Percentiles rank a stretch among this genome's conserved stretches.
These are phyloP conservation scores for Adansonia grandidieri DNA, from an alignment of 441 rosid species.

Conservation along the genomic window DNA sequence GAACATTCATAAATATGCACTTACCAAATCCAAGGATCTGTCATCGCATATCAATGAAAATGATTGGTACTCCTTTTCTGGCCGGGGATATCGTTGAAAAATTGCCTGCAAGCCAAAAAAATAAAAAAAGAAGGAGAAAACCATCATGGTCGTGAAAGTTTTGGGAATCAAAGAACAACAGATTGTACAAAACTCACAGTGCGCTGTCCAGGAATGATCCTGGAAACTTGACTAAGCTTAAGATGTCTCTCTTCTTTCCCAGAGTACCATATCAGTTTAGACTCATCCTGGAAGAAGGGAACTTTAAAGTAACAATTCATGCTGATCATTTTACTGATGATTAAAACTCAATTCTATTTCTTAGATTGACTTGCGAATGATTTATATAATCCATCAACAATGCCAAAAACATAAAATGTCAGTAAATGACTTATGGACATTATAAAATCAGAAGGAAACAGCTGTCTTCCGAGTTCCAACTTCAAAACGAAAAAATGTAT, in stretches of 20 bases:
- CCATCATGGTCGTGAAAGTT: neutral
- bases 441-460: neutral
- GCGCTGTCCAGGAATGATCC: conserved; percentile 88
- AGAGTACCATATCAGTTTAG: conserved; percentile 81
- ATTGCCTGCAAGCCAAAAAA: conserved; percentile 52
- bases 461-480: neutral
- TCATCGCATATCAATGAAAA: conserved; percentile 57
- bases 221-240: conserved; percentile 67
- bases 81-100: conserved; percentile 78
- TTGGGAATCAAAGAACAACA: conserved; percentile 20
- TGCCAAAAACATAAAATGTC: neutral
- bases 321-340: neutral
- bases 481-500: neutral
- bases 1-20: conserved; percentile 22
- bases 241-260: conserved; percentile 73
- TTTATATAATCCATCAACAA: neutral
- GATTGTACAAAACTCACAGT: conserved; percentile 61
- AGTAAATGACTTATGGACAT: neutral
- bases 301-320: neutral
- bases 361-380: neutral
- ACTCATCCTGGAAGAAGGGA: conserved; percentile 59
- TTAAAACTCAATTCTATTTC: neutral
- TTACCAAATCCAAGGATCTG: conserved; percentile 63
- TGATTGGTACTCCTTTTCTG: conserved; percentile 66
- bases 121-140: neutral